Evolutionary conservation across 352 stramenopile genomes (phyloP).

Genomic region (Phytopythium aichiense): DNA sequence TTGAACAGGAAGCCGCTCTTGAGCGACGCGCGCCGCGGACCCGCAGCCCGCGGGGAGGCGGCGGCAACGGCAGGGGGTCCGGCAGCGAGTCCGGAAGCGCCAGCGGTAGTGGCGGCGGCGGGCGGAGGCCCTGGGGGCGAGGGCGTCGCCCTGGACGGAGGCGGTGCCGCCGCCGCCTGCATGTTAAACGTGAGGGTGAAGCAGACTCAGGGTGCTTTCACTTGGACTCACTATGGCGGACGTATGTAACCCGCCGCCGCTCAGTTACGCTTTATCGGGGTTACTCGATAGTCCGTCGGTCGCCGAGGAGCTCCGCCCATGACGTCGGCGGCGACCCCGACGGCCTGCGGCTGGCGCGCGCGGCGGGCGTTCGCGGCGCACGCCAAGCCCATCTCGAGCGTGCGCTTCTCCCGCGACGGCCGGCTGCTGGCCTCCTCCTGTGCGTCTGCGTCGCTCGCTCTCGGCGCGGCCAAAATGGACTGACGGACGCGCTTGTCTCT

Average conservation of each 20-base stretch:
- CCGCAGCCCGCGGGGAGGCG: too few relatives aligned
- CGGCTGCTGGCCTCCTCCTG: conserved; percentile 61
- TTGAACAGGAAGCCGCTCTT: conserved; percentile 70
- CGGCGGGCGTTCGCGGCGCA: conserved; percentile 24
- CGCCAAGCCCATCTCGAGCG: conserved; percentile 66
- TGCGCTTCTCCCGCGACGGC: conserved; percentile 61
- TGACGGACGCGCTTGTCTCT: too few relatives aligned
- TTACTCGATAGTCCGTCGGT: background rate
- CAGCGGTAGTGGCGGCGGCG: too few relatives aligned
- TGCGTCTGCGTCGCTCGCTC: conserved; percentile 16
- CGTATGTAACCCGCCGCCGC: too few relatives aligned
- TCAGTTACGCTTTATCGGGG: background rate
- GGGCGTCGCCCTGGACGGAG: background rate
- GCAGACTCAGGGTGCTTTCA: background rate
- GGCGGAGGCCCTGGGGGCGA: background rate
- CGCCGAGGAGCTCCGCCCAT: background rate
- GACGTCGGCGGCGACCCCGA: background rate
- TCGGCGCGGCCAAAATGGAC: background rate
- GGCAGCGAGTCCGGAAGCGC: too few relatives aligned
- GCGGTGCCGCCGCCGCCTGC: background rate
- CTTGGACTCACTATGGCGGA: background rate
- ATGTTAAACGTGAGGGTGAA: background rate
- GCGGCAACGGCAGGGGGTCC: too few relatives aligned
- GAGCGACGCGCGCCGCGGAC: conserved; percentile 10
- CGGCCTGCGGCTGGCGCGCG: background rate